Evolutionary conservation across 306 rosid genomes (phyloP).

Genomic region (Sicyos baderoa): DNA sequence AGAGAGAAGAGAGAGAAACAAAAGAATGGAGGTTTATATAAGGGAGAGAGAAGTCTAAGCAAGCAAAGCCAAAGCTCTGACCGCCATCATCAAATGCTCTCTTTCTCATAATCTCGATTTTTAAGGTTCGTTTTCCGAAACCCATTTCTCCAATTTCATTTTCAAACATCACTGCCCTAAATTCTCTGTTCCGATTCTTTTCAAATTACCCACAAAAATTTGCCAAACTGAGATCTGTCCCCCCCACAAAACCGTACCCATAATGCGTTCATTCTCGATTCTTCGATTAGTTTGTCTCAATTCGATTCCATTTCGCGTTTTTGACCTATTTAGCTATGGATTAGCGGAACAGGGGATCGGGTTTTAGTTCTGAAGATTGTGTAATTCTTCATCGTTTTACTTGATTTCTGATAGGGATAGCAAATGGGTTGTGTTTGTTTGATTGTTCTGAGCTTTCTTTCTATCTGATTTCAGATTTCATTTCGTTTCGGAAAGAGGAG

Average conservation of each 20-base stretch:
- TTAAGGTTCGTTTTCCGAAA: background rate
- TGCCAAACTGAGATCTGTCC: background rate
- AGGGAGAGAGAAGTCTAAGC: constrained; percentile 6
- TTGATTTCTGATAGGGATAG: constrained; percentile 11
- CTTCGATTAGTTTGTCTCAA: background rate
- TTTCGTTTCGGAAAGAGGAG: constrained; percentile 5
- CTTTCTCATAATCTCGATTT: background rate
- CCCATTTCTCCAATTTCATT: constrained; percentile 4
- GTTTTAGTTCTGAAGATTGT: constrained; percentile 3
- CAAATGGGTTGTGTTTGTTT: background rate
- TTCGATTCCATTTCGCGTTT: background rate
- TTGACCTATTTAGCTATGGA: background rate
- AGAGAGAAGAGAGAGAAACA: background rate
- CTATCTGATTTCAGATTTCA: background rate
- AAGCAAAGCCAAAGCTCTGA: constrained; percentile 15
- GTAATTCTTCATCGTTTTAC: background rate
- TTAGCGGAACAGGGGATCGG: background rate
- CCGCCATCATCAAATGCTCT: background rate
- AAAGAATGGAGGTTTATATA: background rate
- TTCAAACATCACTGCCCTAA: background rate
- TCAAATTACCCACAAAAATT: background rate
- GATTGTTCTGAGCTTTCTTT: constrained; percentile 8
- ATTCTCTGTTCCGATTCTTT: background rate
- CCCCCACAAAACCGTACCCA: background rate
- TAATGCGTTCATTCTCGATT: background rate